Percentiles rank a stretch among this genome's conserved stretches.
phyloP scores from a whole-genome alignment of 106 monocot species.

The Phalaenopsis aphrodite region DNA sequence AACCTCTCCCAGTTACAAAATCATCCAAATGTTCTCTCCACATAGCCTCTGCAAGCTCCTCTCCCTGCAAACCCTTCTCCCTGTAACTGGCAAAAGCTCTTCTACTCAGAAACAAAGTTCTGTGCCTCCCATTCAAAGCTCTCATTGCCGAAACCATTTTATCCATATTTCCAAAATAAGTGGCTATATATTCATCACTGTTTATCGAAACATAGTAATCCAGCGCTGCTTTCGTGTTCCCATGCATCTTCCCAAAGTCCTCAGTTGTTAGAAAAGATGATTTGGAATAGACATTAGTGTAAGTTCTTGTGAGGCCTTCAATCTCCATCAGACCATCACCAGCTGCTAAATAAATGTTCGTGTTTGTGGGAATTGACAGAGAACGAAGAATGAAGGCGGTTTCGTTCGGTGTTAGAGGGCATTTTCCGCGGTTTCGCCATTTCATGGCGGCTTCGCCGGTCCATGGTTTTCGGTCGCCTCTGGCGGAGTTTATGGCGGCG shows the following conservation, averaged over 20 bases:
- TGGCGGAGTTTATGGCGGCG: constrained; percentile 46
- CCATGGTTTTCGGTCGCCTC: constrained; percentile 51
- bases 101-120: constrained; percentile 75
- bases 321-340: constrained; percentile 87
- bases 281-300: constrained; percentile 71
- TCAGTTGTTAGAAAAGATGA: constrained; percentile 37
- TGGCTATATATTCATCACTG: constrained; percentile 79
- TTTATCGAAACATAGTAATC: constrained; percentile 84
- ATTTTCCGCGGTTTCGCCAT: constrained; percentile 88
- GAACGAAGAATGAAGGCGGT: constrained; percentile 80
- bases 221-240: constrained; percentile 87
- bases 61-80: constrained; percentile 33
- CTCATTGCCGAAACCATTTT: constrained; percentile 94
- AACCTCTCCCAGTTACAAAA: constrained; percentile 66
- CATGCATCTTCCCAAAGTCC: constrained; percentile 64
- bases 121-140: constrained; percentile 39
- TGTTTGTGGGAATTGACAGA: constrained; percentile 56
- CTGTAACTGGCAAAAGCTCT: constrained; percentile 48
- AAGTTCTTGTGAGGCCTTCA: constrained; percentile 71
- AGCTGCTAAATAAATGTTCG: constrained; percentile 75
- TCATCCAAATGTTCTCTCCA: constrained; percentile 64
- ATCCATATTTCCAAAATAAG: constrained; percentile 95
- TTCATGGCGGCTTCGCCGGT: constrained; percentile 51
- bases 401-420: constrained; percentile 82
- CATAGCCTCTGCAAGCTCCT: constrained; percentile 52